phyloP scores from a whole-genome alignment of 192 early-diverging fungal species.

The Spizellomyces sp. region DNA sequence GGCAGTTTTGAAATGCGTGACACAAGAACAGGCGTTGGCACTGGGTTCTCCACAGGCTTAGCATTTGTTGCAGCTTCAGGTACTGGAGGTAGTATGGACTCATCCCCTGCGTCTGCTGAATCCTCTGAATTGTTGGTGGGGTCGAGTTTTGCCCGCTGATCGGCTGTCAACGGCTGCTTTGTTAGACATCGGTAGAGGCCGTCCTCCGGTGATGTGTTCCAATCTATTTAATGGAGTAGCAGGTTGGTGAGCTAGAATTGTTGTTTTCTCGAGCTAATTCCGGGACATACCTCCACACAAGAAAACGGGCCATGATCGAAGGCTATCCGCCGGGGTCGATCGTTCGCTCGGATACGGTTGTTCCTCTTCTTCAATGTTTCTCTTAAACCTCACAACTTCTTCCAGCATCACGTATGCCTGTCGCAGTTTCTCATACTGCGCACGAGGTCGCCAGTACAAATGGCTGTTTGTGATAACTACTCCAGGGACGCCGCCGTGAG shows the following conservation, averaged over 20 bases:
- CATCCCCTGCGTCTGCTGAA: too few species aligned
- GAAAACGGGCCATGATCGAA: conserved; percentile 27
- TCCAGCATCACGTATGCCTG: conserved; percentile 39
- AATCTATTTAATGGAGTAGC: not conserved
- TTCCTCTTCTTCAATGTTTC: not conserved
- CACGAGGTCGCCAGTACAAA: conserved; percentile 43
- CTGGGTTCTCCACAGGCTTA: not conserved
- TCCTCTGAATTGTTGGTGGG: not conserved
- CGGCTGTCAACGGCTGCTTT: conserved; percentile 14
- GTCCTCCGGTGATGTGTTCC: conserved; percentile 16
- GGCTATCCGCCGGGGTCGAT: not conserved
- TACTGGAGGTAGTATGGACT: not conserved
- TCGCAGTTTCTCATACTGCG: conserved; percentile 37
- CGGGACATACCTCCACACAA: conserved; percentile 39
- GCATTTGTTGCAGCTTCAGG: not conserved
- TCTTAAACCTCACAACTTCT: conserved; percentile 15
- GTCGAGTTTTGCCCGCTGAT: conserved; percentile 10
- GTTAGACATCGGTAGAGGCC: conserved; percentile 30
- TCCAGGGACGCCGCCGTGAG: conserved; percentile 9
- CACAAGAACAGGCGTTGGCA: not conserved
- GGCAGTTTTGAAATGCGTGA: conserved; percentile 18
- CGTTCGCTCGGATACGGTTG: not conserved
- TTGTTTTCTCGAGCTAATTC: not conserved
- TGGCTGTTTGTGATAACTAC: conserved; percentile 44
- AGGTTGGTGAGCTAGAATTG: not conserved